Percentiles rank a stretch among this genome's conserved stretches.
These are phyloP conservation scores for Obba rivulosa DNA, from an alignment of 768 basidiomycete genomes.

Conservation along the genomic window DNA sequence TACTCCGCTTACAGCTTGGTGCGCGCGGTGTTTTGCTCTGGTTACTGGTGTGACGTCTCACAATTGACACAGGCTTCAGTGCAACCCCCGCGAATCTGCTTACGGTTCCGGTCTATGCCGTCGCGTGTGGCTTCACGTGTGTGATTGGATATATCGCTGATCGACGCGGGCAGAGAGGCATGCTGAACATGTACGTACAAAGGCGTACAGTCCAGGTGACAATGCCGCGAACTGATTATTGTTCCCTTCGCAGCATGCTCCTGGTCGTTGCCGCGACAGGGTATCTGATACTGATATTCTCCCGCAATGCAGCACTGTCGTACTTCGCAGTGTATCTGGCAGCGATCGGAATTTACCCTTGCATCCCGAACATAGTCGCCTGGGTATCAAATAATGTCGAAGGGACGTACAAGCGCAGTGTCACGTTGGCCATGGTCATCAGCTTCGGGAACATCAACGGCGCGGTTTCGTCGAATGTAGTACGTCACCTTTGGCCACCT, in stretches of 20 bases:
- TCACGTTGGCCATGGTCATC: slow-evolving; percentile 65
- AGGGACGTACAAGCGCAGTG: slow-evolving; percentile 71
- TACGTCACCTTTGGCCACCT: slow-evolving; percentile 28
- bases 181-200: slow-evolving; percentile 53
- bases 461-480: slow-evolving; percentile 72
- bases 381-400: slow-evolving; percentile 70
- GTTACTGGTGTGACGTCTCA: not conserved
- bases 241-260: slow-evolving; percentile 15
- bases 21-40: slow-evolving; percentile 1
- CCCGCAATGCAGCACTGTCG: slow-evolving; percentile 56
- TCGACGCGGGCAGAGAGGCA: slow-evolving; percentile 51
- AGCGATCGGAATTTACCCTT: slow-evolving; percentile 71
- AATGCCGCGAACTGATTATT: not conserved
- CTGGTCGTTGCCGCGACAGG: slow-evolving; percentile 39
- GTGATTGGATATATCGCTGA: slow-evolving; percentile 60
- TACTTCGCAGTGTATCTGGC: slow-evolving; percentile 72
- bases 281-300: slow-evolving; percentile 66
- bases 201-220: too few relatives aligned
- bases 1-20: slow-evolving; percentile 33
- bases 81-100: slow-evolving; percentile 72
- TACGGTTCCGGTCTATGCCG: slow-evolving; percentile 71
- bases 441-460: slow-evolving; percentile 70
- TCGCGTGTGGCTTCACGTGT: slow-evolving; percentile 65
- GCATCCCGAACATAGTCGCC: slow-evolving; percentile 51
- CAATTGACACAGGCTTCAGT: slow-evolving; percentile 40